Evolutionary conservation across 805 yeast genomes (phyloP).

Genomic region (Ogataea ganodermae): DNA sequence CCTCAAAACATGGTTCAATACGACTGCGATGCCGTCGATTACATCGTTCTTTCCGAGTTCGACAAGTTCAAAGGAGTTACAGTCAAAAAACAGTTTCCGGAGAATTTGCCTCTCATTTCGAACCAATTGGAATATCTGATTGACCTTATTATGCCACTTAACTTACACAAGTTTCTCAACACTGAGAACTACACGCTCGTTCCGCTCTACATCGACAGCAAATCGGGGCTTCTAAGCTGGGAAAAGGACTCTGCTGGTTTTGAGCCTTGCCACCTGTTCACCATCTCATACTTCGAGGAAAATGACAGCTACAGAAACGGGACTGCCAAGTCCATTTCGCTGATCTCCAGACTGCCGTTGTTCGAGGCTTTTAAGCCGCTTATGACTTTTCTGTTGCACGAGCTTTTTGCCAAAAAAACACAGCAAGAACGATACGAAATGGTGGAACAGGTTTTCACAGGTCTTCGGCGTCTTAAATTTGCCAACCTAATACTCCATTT

Average conservation of each 20-base stretch:
- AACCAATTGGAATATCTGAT: conserved; percentile 44
- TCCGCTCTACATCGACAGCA: conserved; percentile 42
- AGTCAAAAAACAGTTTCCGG: conserved; percentile 61
- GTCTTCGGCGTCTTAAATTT: conserved; percentile 27
- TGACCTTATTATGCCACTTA: conserved; percentile 31
- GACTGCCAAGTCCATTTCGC: conserved; percentile 47
- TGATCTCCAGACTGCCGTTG: conserved; percentile 44
- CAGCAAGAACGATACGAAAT: conserved; percentile 5
- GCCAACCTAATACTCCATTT: conserved; percentile 30
- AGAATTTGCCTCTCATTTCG: conserved; percentile 59
- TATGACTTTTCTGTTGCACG: conserved; percentile 47
- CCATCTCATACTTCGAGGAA: conserved; percentile 33
- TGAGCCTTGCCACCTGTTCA: conserved; percentile 29
- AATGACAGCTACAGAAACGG: conserved; percentile 40
- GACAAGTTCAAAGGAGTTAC: conserved; percentile 76
- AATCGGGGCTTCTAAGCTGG: conserved; percentile 21
- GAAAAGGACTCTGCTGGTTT: conserved; percentile 12
- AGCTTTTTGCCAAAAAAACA: conserved; percentile 32
- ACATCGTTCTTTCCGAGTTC: conserved; percentile 67
- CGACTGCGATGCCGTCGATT: conserved; percentile 22
- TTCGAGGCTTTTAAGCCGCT: conserved; percentile 53
- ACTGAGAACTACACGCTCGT: conserved; percentile 62
- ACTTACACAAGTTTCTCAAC: conserved; percentile 46
- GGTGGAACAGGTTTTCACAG: conserved; percentile 17
- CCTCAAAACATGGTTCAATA: background rate